Evolutionary conservation across 257 asterid genomes (phyloP), one percentile per base, ranked within the genome.

Genomic region (Galeopsis tetrahit): DNA sequence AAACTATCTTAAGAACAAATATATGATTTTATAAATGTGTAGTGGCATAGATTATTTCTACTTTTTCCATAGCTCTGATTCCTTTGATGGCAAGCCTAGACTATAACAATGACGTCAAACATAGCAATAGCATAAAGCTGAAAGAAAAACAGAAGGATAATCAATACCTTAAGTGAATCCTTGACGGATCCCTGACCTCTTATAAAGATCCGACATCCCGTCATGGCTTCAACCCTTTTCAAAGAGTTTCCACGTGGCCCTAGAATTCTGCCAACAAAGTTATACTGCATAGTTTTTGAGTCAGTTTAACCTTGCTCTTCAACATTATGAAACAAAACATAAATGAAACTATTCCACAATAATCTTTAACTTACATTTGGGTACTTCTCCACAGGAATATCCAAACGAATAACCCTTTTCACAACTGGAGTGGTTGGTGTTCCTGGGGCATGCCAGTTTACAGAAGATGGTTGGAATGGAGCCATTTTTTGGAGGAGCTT

Each of bases 171-270:
- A 70, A 84, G 58, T 51, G 93, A 9, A 79, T 90, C 96, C 85
- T 90, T 90, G 66, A 90, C 92, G 6, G 96, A 90, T 69, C 96
- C 96, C 48, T 73, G 86, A 58, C 96, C 95, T 72, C 96, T 79
- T 31, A 90, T 90, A 79, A 78, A 90, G 59, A 90, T 84, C 69
- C 95, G 85, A 82, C 96, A 90, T 61, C 88, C 89, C n/a, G 96
- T 90, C 81, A 83, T 49, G 57, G 91, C 90, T 78, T 88, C 96
- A 61, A 88, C 87, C 66, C 93, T 85, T 80, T 90, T 90, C 80
- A 90, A 82, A 73, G 95, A 90, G 80, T 90, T 90, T 36, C 95
- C 96, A 55, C 96, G 95, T 1, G 93, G 93, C 53, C 96, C 93
- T 46, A 90, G 76, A 78, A 90, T 88, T 74, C 95, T 86, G 63